Evolutionary conservation across 345 rosid species (phyloP).

Genomic region (Microthlaspi erraticum): DNA sequence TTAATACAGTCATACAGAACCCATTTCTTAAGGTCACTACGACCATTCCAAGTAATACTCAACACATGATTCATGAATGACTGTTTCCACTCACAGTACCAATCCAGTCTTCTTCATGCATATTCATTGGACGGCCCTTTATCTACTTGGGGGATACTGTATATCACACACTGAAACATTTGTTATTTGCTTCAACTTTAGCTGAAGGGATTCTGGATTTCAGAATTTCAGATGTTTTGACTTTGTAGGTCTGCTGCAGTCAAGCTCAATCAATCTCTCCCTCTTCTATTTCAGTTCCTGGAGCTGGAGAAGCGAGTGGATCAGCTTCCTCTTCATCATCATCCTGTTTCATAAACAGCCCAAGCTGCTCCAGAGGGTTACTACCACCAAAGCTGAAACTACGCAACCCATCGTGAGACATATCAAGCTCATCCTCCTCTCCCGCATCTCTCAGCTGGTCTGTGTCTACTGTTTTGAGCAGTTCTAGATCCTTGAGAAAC

Average conservation of each 20-base stretch:
- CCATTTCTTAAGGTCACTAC: conserved; percentile 14
- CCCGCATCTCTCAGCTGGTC: conserved; percentile 53
- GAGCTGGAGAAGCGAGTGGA: not conserved
- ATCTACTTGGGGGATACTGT: not conserved
- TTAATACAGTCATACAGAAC: not conserved
- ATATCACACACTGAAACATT: not conserved
- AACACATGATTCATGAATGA: conserved; percentile 12
- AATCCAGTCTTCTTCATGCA: not conserved
- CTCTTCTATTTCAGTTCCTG: conserved; percentile 34
- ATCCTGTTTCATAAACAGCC: conserved; percentile 72
- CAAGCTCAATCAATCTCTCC: conserved; percentile 41
- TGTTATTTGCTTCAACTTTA: not conserved
- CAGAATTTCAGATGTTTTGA: conserved; percentile 2
- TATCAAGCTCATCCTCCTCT: conserved; percentile 63
- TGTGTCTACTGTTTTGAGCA: conserved; percentile 68
- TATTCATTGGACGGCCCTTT: not conserved
- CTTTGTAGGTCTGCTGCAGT: not conserved
- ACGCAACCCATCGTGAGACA: conserved; percentile 52
- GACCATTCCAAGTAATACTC: conserved; percentile 13
- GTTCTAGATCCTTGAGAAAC: conserved; percentile 77
- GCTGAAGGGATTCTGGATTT: conserved; percentile 6
- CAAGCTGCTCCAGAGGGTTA: conserved; percentile 83
- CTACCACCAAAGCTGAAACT: conserved; percentile 73
- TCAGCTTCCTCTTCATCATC: conserved; percentile 71
- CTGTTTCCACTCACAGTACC: conserved; percentile 4